Evolutionary conservation across 768 basidiomycete genomes (phyloP).

Genomic region (Calocera viscosa): DNA sequence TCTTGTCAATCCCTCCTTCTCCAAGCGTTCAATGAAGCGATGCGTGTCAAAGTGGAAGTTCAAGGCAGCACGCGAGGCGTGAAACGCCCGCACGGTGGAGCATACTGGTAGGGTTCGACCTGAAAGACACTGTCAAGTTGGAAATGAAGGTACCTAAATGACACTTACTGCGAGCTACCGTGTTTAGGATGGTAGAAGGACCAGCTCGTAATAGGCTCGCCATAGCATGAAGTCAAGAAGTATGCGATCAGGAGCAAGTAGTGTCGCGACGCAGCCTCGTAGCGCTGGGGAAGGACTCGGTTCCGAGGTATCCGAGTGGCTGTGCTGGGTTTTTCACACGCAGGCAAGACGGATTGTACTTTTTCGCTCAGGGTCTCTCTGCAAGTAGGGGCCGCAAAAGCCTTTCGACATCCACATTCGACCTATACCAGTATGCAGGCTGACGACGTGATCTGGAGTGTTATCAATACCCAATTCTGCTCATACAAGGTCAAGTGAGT

Average conservation of each 20-base stretch:
- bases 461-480: slow-evolving; percentile 90
- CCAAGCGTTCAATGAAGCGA: slow-evolving; percentile 81
- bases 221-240: background rate
- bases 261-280: background rate
- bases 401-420: background rate
- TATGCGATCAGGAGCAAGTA: background rate
- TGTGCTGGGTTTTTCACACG: background rate
- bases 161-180: background rate
- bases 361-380: background rate
- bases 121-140: background rate
- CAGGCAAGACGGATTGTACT: background rate
- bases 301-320: background rate
- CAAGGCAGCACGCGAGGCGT: background rate
- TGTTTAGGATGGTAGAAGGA: background rate
- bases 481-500: slow-evolving; percentile 99
- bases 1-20: slow-evolving; percentile 76
- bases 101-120: background rate
- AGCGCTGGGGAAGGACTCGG: background rate
- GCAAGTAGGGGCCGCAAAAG: background rate
- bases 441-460: slow-evolving; percentile 98
- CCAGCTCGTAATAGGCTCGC: background rate
- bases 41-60: slow-evolving; percentile 78
- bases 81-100: background rate
- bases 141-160: background rate
- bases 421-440: slow-evolving; percentile 26